A percentile compares a stretch with the other conserved stretches of the same genome.
These are phyloP conservation scores for Rossbeevera mucosa DNA, from an alignment of 768 basidiomycete genomes.

Conservation along the genomic window DNA sequence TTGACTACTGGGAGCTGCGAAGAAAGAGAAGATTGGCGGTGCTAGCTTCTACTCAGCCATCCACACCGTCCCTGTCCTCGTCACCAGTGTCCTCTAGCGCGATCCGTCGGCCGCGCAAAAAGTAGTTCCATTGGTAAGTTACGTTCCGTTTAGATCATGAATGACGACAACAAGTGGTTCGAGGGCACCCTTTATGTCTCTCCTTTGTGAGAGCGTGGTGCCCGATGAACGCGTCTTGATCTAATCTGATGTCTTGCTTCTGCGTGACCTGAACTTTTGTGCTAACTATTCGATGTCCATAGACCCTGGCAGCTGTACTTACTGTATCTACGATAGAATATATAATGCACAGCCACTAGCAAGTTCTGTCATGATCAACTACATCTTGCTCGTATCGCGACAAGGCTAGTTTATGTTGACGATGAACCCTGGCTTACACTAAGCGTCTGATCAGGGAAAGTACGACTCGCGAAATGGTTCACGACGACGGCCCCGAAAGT, in stretches of 20 bases:
- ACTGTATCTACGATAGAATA: background rate
- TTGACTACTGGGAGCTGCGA: constrained; percentile 60
- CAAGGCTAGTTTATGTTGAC: constrained; percentile 57
- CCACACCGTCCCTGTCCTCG: background rate
- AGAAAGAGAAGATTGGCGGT: constrained; percentile 26
- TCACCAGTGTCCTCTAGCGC: background rate
- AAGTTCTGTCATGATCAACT: constrained; percentile 66
- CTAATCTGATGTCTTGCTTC: constrained; percentile 71
- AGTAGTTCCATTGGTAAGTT: constrained; percentile 20
- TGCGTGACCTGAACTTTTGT: background rate
- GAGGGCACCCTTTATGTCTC: constrained; percentile 52
- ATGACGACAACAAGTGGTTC: constrained; percentile 75
- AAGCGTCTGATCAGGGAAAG: constrained; percentile 58
- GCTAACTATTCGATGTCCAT: constrained; percentile 9
- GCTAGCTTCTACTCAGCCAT: background rate
- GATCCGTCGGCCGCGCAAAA: constrained; percentile 5
- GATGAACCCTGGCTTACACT: constrained; percentile 8
- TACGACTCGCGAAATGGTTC: constrained; percentile 96
- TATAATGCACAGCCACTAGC: constrained; percentile 24
- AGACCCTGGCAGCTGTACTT: background rate
- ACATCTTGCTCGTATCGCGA: constrained; percentile 88
- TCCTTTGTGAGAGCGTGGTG: constrained; percentile 35
- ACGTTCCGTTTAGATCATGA: constrained; percentile 18
- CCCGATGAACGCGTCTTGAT: constrained; percentile 75
- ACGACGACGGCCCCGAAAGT: constrained; percentile 73